Conservation (phyloP, 176 grass and related monocot species). For the Carex scoparia region DNA sequence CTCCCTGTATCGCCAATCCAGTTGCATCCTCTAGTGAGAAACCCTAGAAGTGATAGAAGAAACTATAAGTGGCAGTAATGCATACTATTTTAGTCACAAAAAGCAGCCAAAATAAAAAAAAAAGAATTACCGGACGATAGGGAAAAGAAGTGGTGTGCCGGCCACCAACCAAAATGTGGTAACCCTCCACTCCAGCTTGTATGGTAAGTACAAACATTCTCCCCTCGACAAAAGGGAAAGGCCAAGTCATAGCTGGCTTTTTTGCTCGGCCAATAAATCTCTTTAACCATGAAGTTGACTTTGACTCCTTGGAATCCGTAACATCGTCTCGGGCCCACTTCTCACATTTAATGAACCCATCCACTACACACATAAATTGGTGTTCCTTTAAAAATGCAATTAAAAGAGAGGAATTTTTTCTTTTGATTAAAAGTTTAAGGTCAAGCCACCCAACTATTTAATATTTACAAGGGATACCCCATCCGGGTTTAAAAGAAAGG, state of each 20-base stretch:
- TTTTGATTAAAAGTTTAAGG: too few relatives aligned
- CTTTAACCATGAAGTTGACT: slow-evolving; percentile 89
- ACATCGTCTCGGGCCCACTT: slow-evolving; percentile 84
- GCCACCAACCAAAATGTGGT: slow-evolving; percentile 84
- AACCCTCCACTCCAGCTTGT: slow-evolving; percentile 96
- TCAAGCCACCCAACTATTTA: too few relatives aligned
- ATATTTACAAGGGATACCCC: too few relatives aligned
- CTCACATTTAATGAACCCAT: slow-evolving; percentile 98
- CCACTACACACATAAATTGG: slow-evolving; percentile 55
- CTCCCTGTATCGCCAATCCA: slow-evolving; percentile 82
- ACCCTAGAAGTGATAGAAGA: slow-evolving; percentile 49
- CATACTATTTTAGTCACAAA: neutral
- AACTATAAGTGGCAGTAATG: neutral
- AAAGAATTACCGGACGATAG: slow-evolving; percentile 64
- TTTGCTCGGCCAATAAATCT: slow-evolving; percentile 98
- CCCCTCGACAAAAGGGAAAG: slow-evolving; percentile 88
- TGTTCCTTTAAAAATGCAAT: slow-evolving; percentile 28
- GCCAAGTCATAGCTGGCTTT: slow-evolving; percentile 90
- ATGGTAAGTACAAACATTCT: slow-evolving; percentile 91
- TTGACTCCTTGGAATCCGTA: slow-evolving; percentile 76
- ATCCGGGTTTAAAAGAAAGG: slow-evolving; percentile 13
- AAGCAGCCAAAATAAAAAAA: neutral
- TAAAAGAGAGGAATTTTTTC: slow-evolving; percentile 34
- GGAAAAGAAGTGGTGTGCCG: slow-evolving; percentile 87
- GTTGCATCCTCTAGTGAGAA: slow-evolving; percentile 98